Evolutionary conservation across 1,284 basidiomycete species (phyloP), one percentile per base, ranked within the genome.

Genomic region (Sporisorium graminicola): DNA sequence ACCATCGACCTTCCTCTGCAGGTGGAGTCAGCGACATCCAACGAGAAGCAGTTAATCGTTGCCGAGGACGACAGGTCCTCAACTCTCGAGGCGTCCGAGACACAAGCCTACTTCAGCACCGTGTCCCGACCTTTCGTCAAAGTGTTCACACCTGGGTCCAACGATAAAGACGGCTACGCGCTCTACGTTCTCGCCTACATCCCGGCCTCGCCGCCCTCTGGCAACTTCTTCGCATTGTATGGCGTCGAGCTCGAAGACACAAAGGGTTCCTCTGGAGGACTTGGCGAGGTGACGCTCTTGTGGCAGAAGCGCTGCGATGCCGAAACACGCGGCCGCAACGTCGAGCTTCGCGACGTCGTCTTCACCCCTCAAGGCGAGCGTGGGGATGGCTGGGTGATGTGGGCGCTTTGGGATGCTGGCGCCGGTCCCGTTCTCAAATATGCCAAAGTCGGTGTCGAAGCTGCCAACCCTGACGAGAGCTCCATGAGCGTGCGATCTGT

Each of bases 361-460:
- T 71, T 83, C 26, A 76, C 63, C 13, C 71, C 65, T 4, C 55
- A 62, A 31, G 63, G 63, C 50, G 59, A 59, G 22, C 44, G 51
- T 4, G 58, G 59, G n/a, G 70, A 76, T 9, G 68, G 65, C 14
- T 80, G 78, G 78, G 66, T 65, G 33, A 73, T 82, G 42, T 83
- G 82, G 82, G 69, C 81, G 5, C 53, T 82, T 14, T 84, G 82
- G 82, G 80, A 84, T 60, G 74, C 78, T 18, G 77, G 73, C 12
- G 74, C 74, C 10, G 77, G 72, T 20, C 70, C 79, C 1, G 50
- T 83, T 20, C 61, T 80, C 59, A 77, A 80, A 22, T 71, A 77
- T 37, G 59, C 69, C 31, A 67, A 63, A 40, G 71, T 79, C 7
- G 65, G 62, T 29, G 71, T 75, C n/a, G 71, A 78, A 33, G n/a